phyloP scores from a whole-genome alignment of 345 rosid species.

The Ceriops tagal region DNA sequence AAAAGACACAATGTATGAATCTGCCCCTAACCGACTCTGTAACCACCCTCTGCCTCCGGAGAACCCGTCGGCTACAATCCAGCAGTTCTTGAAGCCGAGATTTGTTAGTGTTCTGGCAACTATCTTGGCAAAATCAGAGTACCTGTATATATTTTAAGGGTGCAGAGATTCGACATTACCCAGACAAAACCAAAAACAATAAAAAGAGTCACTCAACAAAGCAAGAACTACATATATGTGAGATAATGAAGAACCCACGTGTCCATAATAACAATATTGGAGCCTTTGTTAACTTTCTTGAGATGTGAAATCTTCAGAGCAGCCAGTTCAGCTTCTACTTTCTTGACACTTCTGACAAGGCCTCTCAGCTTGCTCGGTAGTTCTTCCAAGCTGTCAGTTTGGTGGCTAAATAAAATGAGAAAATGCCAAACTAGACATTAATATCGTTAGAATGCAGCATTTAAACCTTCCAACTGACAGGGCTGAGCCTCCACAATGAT shows the following conservation, averaged over 20 bases:
- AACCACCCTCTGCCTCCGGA: constrained; percentile 89
- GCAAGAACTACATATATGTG: background rate
- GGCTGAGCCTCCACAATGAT: too few species aligned
- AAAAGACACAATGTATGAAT: constrained; percentile 65
- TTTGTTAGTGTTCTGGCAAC: constrained; percentile 67
- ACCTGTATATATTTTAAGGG: constrained; percentile 35
- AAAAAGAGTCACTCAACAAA: background rate
- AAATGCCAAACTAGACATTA: background rate
- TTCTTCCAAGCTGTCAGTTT: constrained; percentile 66
- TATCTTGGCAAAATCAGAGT: constrained; percentile 69
- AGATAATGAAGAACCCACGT: constrained; percentile 47
- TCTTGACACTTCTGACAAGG: constrained; percentile 61
- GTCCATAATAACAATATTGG: constrained; percentile 79
- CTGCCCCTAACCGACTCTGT: constrained; percentile 81
- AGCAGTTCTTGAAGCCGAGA: constrained; percentile 79
- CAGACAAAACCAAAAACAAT: background rate
- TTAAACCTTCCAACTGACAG: too few species aligned
- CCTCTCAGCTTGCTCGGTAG: constrained; percentile 74
- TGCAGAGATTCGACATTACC: background rate
- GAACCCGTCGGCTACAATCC: constrained; percentile 71
- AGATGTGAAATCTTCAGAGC: constrained; percentile 87
- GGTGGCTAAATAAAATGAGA: background rate
- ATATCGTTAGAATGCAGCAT: background rate
- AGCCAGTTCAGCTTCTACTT: constrained; percentile 85
- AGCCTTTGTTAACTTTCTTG: constrained; percentile 78